phyloP scores from a whole-genome alignment of 345 rosid genomes.

The Punica granatum region DNA sequence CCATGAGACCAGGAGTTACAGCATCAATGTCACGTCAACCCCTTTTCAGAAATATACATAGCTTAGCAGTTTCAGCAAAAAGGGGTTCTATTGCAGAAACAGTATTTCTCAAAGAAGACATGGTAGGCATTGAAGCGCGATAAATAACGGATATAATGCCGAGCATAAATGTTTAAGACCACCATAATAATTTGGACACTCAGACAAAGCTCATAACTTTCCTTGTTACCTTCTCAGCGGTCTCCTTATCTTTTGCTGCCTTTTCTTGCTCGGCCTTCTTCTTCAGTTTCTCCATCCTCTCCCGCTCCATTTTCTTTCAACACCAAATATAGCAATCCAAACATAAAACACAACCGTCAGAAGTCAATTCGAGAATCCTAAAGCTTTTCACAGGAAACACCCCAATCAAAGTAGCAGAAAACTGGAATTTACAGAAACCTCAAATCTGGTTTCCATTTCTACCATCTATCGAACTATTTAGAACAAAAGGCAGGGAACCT shows the following conservation, averaged over 20 bases:
- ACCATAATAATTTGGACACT: too few relatives aligned
- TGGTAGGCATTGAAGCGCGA: too few relatives aligned
- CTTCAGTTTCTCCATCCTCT: slow-evolving; percentile 55
- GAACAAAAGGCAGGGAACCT: background rate
- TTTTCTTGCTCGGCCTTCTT: slow-evolving; percentile 52
- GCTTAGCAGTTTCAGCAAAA: too few relatives aligned
- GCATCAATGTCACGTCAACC: too few relatives aligned
- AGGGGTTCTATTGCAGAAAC: too few relatives aligned
- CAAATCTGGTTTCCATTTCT: background rate
- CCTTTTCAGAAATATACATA: too few relatives aligned
- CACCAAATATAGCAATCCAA: slow-evolving; percentile 5
- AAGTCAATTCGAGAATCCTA: background rate
- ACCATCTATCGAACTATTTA: background rate
- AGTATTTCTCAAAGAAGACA: too few relatives aligned
- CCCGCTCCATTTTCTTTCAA: slow-evolving; percentile 82
- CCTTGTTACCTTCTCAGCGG: background rate
- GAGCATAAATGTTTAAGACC: background rate
- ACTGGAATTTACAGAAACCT: background rate
- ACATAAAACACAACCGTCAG: background rate
- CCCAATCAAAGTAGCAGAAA: background rate
- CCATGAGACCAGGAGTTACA: too few relatives aligned
- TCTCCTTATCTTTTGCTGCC: slow-evolving; percentile 41
- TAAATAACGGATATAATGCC: too few relatives aligned
- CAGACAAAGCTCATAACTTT: background rate
- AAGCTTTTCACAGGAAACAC: background rate